Evolutionary conservation across 2,329 filamentous ascomycete genomes (phyloP), one percentile per base, ranked within the genome.

Genomic region (Alternaria gansuensis): DNA sequence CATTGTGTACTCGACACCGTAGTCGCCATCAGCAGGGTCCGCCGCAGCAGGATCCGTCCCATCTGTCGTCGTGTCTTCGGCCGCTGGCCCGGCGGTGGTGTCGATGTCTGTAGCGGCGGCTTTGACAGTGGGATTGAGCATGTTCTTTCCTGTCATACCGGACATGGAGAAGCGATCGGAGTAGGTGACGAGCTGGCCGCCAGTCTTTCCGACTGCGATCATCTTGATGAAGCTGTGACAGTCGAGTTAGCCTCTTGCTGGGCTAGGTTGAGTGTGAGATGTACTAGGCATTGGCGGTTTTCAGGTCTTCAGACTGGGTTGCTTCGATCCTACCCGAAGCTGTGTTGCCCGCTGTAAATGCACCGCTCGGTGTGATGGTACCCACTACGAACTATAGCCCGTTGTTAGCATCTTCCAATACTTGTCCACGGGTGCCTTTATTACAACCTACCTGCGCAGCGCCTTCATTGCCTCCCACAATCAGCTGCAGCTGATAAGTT

Each of bases 61-160:
- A 11, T 68, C 56, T 23, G 60, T 62, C 8, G 63, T 64, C 14
- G 65, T 44, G 41, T 77, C 74, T 21, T 65, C 60, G 11, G 64
- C 64, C 10, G 56, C 48, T 5, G 76, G 76, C 3, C 75, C 75
- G 44, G 53, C 52, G 17, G 75, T 76, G 56, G 65, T 71, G 9
- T 54, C 60, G 21, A 75, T 64, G 11, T 54, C 53, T 29, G 65
- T 59, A 37, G 71, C 55, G 5, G 67, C 69, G 83, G 86, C n/a
- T 24, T 69, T 65, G 45, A 84, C 75, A 36, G 68, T 70, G 1
- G 80, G 59, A 1, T 82, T 77, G 67, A 88, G 88, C 4, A 77
- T 77, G 34, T 87, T 87, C 2, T 83, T 87, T 36, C 88, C 88
- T 2, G 83, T 87, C 88, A 90, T 90, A 65, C 82, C 83, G 10